Conservation (phyloP, 164 flowering plant species). For the Malania oleifera region DNA sequence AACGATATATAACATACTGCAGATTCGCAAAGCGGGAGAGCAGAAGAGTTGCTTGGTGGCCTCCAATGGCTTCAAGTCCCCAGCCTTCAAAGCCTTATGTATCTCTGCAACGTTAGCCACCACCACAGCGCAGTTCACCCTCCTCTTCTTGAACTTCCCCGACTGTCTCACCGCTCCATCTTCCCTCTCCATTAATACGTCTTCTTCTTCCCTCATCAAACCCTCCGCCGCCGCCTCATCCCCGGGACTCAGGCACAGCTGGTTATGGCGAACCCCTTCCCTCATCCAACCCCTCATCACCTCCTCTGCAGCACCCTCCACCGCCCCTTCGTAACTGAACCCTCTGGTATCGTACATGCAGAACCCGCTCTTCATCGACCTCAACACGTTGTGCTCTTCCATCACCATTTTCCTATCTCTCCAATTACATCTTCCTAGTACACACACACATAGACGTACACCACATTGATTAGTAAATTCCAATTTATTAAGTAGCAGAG, state of each 20-base stretch:
- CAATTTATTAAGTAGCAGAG: no score
- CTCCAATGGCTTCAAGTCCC: slow-evolving; percentile 44
- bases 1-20: slow-evolving; percentile 65
- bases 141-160: slow-evolving; percentile 36
- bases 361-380: slow-evolving; percentile 64
- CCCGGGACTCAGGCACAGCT: slow-evolving; percentile 44
- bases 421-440: no score
- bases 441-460: no score
- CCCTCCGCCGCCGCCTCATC: slow-evolving; percentile 21
- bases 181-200: neutral
- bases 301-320: slow-evolving; percentile 36
- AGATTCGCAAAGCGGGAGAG: slow-evolving; percentile 41
- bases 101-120: slow-evolving; percentile 60
- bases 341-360: slow-evolving; percentile 76
- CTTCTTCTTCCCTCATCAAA: no score
- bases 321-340: slow-evolving; percentile 28
- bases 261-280: slow-evolving; percentile 63
- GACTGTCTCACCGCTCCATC: slow-evolving; percentile 13
- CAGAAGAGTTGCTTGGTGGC: slow-evolving; percentile 52
- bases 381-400: slow-evolving; percentile 80
- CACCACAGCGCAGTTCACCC: slow-evolving; percentile 58
- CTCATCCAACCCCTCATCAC: slow-evolving; percentile 48
- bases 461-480: no score
- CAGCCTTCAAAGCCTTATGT: slow-evolving; percentile 33
- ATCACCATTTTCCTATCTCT: slow-evolving; percentile 44